phyloP scores from a whole-genome alignment of 2,329 filamentous ascomycete genomes.

The Apiospora pterosperma region DNA sequence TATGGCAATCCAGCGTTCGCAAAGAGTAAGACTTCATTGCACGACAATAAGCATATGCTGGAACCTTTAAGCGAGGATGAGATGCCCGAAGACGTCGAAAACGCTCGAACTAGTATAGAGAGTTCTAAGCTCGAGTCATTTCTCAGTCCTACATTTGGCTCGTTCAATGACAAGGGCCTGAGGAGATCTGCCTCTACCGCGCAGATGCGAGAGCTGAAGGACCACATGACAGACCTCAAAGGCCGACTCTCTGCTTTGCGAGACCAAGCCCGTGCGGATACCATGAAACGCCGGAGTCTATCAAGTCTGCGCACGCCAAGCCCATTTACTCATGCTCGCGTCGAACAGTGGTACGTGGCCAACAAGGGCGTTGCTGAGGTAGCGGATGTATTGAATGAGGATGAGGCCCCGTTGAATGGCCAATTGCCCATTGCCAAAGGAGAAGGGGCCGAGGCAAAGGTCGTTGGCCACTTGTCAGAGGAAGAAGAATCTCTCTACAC shows the following conservation, averaged over 20 bases:
- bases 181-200: constrained; percentile 69
- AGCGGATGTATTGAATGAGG: constrained; percentile 9
- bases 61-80: constrained; percentile 55
- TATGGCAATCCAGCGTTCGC: constrained; percentile 18
- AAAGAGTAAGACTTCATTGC: constrained; percentile 34
- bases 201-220: constrained; percentile 70
- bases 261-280: constrained; percentile 76
- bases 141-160: constrained; percentile 43
- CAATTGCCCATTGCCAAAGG: constrained; percentile 1
- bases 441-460: neutral
- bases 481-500: constrained; percentile 11
- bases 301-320: constrained; percentile 73
- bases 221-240: constrained; percentile 82
- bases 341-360: constrained; percentile 50
- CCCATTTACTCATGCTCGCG: constrained; percentile 69
- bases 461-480: neutral
- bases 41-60: constrained; percentile 40
- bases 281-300: constrained; percentile 70
- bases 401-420: neutral
- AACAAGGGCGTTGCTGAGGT: constrained; percentile 20
- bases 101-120: constrained; percentile 19
- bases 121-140: constrained; percentile 33
- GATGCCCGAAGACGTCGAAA: constrained; percentile 24
- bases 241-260: constrained; percentile 79
- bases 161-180: constrained; percentile 43